Evolutionary conservation across 805 yeast genomes (phyloP), one percentile per base, ranked within the genome.

Genomic region (Yarrowia yakushimensis): DNA sequence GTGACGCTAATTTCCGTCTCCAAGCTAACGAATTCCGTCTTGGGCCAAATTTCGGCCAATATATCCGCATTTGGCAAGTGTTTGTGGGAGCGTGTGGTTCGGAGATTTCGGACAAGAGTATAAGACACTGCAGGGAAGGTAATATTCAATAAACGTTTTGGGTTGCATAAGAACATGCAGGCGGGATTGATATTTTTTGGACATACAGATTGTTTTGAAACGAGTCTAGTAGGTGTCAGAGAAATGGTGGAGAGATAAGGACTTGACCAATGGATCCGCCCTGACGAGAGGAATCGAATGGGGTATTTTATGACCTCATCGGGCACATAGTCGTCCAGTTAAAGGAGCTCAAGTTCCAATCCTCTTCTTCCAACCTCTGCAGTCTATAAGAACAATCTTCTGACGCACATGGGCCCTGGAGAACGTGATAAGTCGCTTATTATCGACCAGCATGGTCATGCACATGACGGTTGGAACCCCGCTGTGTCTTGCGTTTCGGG

Each of bases 101-200:
- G n/a, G n/a, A n/a, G n/a, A n/a, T n/a, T n/a, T n/a, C n/a, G n/a
- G n/a, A n/a, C n/a, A n/a, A n/a, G n/a, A n/a, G n/a, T n/a, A n/a
- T n/a, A n/a, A n/a, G n/a, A n/a, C n/a, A 4, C 52, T 45, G 52
- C 52, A 45, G 52, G 52, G 52, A 45, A 45, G 52, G 52, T 45
- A 45, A 45, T 45, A 30, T 18, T 13, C 30, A 17, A 45, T 30
- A 30, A 27, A 45, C 52, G 52, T 45, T 43, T 43, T 2, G 13
- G 37, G 33, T 20, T 30, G 52, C 52, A 45, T 45, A 23, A 4
- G 12, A 11, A 11, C 25, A 45, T 45, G 50, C n/a, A 17, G 12
- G 11, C 5, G 13, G 27, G 27, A 11, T n/a, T 36, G 13, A 1
- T 3, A 2, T 4, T 13, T 18, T 18, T 11, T 13, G n/a, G 43